Evolutionary conservation across 2,329 filamentous ascomycete genomes (phyloP).

Genomic region (Fusarium sp.): DNA sequence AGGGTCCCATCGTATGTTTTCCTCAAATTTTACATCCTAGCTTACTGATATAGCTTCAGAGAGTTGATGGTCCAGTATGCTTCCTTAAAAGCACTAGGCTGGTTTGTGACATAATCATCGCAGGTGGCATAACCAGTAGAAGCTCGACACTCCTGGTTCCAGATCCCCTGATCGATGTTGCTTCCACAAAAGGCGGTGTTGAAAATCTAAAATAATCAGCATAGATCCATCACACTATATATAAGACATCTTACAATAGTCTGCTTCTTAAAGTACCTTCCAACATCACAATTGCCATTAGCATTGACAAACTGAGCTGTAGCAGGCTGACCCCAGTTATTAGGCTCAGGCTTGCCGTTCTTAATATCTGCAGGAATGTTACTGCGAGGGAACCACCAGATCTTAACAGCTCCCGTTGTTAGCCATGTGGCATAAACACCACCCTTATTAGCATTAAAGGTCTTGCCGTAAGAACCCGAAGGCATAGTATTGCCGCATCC

Average conservation of each 20-base stretch:
- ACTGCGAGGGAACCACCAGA: constrained; percentile 4
- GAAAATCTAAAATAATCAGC: not conserved
- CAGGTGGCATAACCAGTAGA: constrained; percentile 4
- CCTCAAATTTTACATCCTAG: not conserved
- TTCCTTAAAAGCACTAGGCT: constrained; percentile 1
- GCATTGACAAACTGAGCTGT: not conserved
- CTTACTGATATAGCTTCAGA: constrained; percentile 2
- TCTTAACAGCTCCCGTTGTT: constrained; percentile 3
- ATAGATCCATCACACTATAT: not conserved
- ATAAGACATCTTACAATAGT: not conserved
- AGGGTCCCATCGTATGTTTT: too few species aligned
- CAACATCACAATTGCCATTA: constrained; percentile 6
- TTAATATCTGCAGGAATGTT: constrained; percentile 3
- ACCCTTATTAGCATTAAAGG: constrained; percentile 2
- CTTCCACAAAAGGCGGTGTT: constrained; percentile 7
- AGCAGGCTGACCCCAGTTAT: constrained; percentile 2
- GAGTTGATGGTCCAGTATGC: constrained; percentile 1
- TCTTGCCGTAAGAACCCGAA: constrained; percentile 3
- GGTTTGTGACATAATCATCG: constrained; percentile 6
- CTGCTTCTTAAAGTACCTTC: constrained; percentile 13
- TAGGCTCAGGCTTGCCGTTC: constrained; percentile 1
- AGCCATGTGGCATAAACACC: constrained; percentile 13
- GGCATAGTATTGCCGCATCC: constrained; percentile 9
- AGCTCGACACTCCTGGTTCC: constrained; percentile 3
- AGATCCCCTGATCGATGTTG: constrained; percentile 7